Evolutionary conservation across 352 stramenopile species (phyloP), one percentile per base, ranked within the genome.

Genomic region (Albugo candida): DNA sequence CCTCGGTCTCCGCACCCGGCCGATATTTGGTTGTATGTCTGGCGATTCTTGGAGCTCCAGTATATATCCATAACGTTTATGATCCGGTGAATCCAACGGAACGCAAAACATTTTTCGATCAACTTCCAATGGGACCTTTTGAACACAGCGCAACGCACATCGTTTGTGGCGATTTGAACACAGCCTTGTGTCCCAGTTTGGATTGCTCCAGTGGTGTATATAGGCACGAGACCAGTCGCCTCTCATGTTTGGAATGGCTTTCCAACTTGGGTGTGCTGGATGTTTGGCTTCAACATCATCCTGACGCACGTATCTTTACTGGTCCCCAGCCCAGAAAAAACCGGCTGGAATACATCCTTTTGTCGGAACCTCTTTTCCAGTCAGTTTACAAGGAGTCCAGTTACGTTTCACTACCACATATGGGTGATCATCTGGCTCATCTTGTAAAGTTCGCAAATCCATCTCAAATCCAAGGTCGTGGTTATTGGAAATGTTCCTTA

Each of bases 341-440:
- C 16, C 46, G 58, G 8, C 36, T 65, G 0, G 58, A 65, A 27
- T 61, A 58, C 49, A 34, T 62, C 35, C 46, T 59, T 1, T 8
- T 59, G n/a, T 36, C 38, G 20, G 38, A 43, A 3, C 8, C 38
- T 10, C 20, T 43, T 8, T 43, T 19, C 38, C 17, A 8, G 3
- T 24, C 17, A 19, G 3, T 43, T 24, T 19, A 8, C 38, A 24
- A 24, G 17, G 17, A 19, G 3, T 43, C 38, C 38, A 43, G 20
- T 19, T 10, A 24, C 8, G 17, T 31, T 24, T 8, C 38, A 10
- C 17, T 19, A 43, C 8, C 17, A 19, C 8, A 19, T 8, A n/a
- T n/a, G n/a, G 38, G 38, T 43, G 38, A 3, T 24, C 38, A 43
- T 8, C 38, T 43, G 8, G 38, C 38, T 10, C 38, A 43, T 43